Conservation (phyloP, 1,139 yeast species). For the Sugiyamaella novakii region DNA sequence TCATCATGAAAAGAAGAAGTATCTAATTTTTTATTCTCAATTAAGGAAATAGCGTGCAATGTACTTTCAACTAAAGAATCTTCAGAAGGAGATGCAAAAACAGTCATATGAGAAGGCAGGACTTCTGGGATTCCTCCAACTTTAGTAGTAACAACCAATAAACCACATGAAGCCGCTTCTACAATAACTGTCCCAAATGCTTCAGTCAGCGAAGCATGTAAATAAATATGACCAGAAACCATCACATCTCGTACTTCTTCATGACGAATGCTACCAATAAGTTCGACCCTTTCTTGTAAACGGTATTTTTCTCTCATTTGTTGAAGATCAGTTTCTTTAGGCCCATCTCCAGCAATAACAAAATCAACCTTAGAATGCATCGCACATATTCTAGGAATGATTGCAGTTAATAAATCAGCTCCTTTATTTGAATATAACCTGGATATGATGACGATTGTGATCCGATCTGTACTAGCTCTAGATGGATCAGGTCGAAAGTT, state of each 20-base stretch:
- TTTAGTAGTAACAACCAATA: slow-evolving; percentile 88
- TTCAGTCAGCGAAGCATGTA: slow-evolving; percentile 93
- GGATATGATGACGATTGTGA: slow-evolving; percentile 89
- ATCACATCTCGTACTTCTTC: slow-evolving; percentile 92
- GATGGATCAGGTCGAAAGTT: slow-evolving; percentile 69
- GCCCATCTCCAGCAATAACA: slow-evolving; percentile 95
- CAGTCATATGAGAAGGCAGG: slow-evolving; percentile 89
- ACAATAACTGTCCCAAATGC: slow-evolving; percentile 98
- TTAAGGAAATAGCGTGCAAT: slow-evolving; percentile 59
- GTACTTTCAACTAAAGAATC: slow-evolving; percentile 75
- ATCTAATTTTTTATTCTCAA: slow-evolving; percentile 62
- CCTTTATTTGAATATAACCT: slow-evolving; percentile 96
- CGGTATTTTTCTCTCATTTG: slow-evolving; percentile 91
- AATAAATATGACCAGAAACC: slow-evolving; percentile 90
- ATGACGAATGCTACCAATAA: slow-evolving; percentile 86
- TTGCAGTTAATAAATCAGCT: slow-evolving; percentile 81
- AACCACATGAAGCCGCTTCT: slow-evolving; percentile 96
- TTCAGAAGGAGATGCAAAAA: slow-evolving; percentile 84
- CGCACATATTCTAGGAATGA: slow-evolving; percentile 81
- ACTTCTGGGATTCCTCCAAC: slow-evolving; percentile 99
- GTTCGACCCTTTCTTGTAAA: slow-evolving; percentile 81
- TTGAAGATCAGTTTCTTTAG: slow-evolving; percentile 87
- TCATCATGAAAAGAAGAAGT: slow-evolving; percentile 77
- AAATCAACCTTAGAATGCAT: slow-evolving; percentile 68
- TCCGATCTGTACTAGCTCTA: slow-evolving; percentile 40